Evolutionary conservation across 148 eudicot genomes (phyloP), one percentile per base, ranked within the genome.

Genomic region (Cornus kousa): DNA sequence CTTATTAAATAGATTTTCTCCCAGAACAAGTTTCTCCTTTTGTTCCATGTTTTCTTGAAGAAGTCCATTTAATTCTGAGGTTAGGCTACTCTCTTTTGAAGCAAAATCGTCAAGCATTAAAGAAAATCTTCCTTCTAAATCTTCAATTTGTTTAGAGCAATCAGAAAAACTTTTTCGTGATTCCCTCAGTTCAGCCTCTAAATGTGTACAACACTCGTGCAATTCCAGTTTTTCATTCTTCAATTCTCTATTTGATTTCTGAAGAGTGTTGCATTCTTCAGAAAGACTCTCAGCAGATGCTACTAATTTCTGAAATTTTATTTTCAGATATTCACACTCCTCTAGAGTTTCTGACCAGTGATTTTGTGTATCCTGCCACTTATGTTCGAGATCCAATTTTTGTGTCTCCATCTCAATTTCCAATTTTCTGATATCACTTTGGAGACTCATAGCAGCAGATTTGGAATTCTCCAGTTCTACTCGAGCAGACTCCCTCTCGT

Each of bases 331-430:
- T 75, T 83, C 86, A 55, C 91, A 85, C 83, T 88, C 95, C 76
- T 89, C 91, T 82, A 88, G 90, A 73, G 92, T 84, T 77, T 88
- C 90, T 74, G 86, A 71, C 91, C 88, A 91, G 74, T 85, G 80
- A n/a, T 79, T 82, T 75, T 80, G 86, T 88, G 85, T 80, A 62
- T 88, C 92, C 74, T 80, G 77, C 66, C 81, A 17, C 78, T 84
- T 88, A 69, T 86, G 85, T 73, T 76, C 86, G 82, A 86, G 75
- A 70, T 81, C 76, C 60, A 24, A 67, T 77, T 85, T 88, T 73
- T 80, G 89, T 39, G 77, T 71, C 67, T 87, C 88, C 74, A 85
- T 81, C 69, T 86, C 86, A 57, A 16, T 81, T 82, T 83, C 84
- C 79, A 86, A 68, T 82, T 77, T 82, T 72, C 60, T 84, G 31